Base-by-base conservation (phyloP, 169 alveolate genomes). In the Babesia gibsoni region DNA sequence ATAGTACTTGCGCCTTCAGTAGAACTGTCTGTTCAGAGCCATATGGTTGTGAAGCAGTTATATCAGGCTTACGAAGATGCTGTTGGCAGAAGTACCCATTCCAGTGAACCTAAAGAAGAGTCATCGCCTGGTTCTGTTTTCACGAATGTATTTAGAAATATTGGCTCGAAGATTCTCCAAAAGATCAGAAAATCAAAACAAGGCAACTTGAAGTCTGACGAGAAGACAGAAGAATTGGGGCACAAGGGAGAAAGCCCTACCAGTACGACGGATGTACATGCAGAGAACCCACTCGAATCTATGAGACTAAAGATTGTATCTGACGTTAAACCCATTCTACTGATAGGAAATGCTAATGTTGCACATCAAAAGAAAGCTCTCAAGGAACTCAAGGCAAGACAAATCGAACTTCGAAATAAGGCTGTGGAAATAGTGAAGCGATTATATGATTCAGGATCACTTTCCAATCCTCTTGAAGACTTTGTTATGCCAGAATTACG, bases 301-400 rank as follows among this genome's bases (percentile, higher is more conserved):
- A 32, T 39, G 39, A 5, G 5, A 39, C 7, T 69, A 18, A 29
- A 7, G 14, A 16, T 72, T 4, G 57, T 25, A 9, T 48, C 73
- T 4, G 67, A 59, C 18, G 52, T 72, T 32, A 58, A 61, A 49
- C 83, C 83, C 8, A 37, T 54, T n/a, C 42, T 72, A 39, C 37
- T 72, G 35, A 72, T 72, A 18, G 83, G 83, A 14, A 61, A 61
- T 29, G 83, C 83, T 23, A 72, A 72, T 59, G 57, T 72, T 16
- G 49, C 52, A 18, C 16, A 72, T 39, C 83, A 72, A 39, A 72
- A 59, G 27, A 52, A 57, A 18, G 42, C 37, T 25, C 37, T 72
- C 8, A 72, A 61, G 74, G 61, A 58, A 35, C 63, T 72, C 37
- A 22, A 33, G 5, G 16, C 33, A 14, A 49, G 32, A 30, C 66